These are phyloP conservation scores for Blastocystis sp. DNA, from an alignment of 352 stramenopile genomes.

Conservation along the genomic window DNA sequence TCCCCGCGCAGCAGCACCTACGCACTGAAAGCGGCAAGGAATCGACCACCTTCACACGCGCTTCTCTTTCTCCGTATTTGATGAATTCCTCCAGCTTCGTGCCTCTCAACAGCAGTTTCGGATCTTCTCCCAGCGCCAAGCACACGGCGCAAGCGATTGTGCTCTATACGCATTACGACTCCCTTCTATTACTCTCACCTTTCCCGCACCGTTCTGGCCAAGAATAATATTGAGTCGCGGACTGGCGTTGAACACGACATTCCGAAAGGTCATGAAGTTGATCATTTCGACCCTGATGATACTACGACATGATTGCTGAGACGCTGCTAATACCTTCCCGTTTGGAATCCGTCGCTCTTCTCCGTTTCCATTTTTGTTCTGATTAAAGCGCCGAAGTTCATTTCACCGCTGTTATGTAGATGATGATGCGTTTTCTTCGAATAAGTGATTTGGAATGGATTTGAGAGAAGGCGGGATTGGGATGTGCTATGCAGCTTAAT, in stretches of 20 bases:
- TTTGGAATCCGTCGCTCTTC: slow-evolving; percentile 29
- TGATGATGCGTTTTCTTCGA: no score
- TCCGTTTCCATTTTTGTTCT: slow-evolving; percentile 1
- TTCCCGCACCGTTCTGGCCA: slow-evolving; percentile 91
- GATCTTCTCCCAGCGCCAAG: slow-evolving; percentile 89
- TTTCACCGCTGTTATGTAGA: no score
- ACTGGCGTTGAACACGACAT: slow-evolving; percentile 84
- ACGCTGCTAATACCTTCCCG: slow-evolving; percentile 74
- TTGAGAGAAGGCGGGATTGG: no score
- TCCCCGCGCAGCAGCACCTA: slow-evolving; percentile 42
- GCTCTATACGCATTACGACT: slow-evolving; percentile 75
- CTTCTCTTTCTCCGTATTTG: slow-evolving; percentile 71
- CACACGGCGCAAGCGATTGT: slow-evolving; percentile 93
- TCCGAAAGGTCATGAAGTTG: slow-evolving; percentile 88
- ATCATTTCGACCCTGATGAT: slow-evolving; percentile 86
- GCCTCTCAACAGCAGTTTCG: slow-evolving; percentile 87
- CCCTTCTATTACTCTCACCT: slow-evolving; percentile 74
- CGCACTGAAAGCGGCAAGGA: not conserved
- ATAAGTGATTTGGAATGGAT: no score
- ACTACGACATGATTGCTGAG: not conserved
- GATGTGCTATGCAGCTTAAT: no score
- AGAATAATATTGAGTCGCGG: slow-evolving; percentile 94
- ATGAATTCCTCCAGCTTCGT: slow-evolving; percentile 87
- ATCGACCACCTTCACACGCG: not conserved
- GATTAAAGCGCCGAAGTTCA: not conserved